Evolutionary conservation across 192 early-diverging fungal species (phyloP).

Genomic region (Jimgerdemannia lactiflua): DNA sequence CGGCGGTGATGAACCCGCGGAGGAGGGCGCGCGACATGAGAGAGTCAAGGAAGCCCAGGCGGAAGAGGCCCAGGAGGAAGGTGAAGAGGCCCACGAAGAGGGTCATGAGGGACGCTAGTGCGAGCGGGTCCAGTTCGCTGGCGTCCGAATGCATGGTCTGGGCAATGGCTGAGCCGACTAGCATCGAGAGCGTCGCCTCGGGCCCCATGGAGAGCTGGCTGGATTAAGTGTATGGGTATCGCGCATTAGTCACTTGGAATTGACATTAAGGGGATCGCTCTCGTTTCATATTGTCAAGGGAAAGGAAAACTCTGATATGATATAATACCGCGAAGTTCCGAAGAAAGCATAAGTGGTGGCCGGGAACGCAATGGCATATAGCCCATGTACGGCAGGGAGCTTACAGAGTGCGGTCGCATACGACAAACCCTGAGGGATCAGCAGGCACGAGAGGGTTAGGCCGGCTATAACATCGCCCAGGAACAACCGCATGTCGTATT

Average conservation of each 20-base stretch:
- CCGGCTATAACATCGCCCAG: slow-evolving; percentile 81
- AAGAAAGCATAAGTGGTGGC: slow-evolving; percentile 84
- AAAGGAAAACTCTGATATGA: background rate
- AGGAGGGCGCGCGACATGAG: slow-evolving; percentile 91
- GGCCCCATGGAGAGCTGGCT: slow-evolving; percentile 94
- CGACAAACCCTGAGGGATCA: slow-evolving; percentile 78
- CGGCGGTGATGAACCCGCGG: slow-evolving; percentile 94
- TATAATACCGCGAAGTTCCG: slow-evolving; percentile 82
- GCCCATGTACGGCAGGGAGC: slow-evolving; percentile 83
- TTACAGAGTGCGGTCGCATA: slow-evolving; percentile 88
- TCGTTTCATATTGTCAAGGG: slow-evolving; percentile 1
- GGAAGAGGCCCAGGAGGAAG: slow-evolving; percentile 90
- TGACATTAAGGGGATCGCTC: background rate
- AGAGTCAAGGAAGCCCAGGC: slow-evolving; percentile 97
- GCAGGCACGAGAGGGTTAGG: slow-evolving; percentile 73
- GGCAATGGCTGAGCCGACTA: slow-evolving; percentile 63
- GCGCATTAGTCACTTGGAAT: too few relatives aligned
- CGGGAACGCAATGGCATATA: slow-evolving; percentile 86
- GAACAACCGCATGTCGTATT: slow-evolving; percentile 64
- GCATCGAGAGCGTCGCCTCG: slow-evolving; percentile 88
- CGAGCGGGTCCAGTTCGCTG: slow-evolving; percentile 44
- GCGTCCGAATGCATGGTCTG: slow-evolving; percentile 50
- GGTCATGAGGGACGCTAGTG: slow-evolving; percentile 71
- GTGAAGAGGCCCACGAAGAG: slow-evolving; percentile 94
- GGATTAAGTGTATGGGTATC: too few relatives aligned